Evolutionary conservation across 2,329 filamentous ascomycete species (phyloP), one percentile per base, ranked within the genome.

Genomic region (Colletotrichum acutatum): DNA sequence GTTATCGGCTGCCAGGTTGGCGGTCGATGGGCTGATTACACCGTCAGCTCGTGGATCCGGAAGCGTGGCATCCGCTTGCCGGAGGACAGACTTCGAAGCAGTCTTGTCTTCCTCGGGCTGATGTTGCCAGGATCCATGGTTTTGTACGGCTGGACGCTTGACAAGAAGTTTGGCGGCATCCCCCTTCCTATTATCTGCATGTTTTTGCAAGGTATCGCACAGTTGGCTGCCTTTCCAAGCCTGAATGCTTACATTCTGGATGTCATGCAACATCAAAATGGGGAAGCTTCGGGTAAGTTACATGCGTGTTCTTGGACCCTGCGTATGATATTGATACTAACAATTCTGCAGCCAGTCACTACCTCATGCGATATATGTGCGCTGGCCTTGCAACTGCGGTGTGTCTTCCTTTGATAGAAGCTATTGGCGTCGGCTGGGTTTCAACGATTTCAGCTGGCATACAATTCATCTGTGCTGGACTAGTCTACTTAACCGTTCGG

Each of bases 171-270:
- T 3, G 88, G 88, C 4, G 88, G 88, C 2, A 85, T 90, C 56
- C 83, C 87, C 0, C 78, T 93, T 5, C 93, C 93, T 0, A 91
- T 95, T 2, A 86, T 95, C 8, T 89, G 90, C 77, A 91, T 95
- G 86, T 95, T 95, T 78, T 72, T 93, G 3, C 93, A 95, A 78
- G 93, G 93, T 1, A 86, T 95, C 0, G 92, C 90, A 0, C 92
- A 95, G 80, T 83, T 95, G 6, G 93, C 94, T 78, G 93, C 92
- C 77, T 95, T 95, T 78, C 93, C 93, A 0, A 90, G 89, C 60
- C 80, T 95, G 74, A 95, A 95, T 80, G 94, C 93, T 0, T 95
- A 97, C 82, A 95, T 93, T 79, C 82, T 97, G 53, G 94, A 97
- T 80, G 93, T 96, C 14, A 94, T 95, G 91, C 92, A 92, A 75